These are phyloP conservation scores for Metschnikowia vanudenii DNA, from an alignment of 805 yeast genomes.

Conservation along the genomic window DNA sequence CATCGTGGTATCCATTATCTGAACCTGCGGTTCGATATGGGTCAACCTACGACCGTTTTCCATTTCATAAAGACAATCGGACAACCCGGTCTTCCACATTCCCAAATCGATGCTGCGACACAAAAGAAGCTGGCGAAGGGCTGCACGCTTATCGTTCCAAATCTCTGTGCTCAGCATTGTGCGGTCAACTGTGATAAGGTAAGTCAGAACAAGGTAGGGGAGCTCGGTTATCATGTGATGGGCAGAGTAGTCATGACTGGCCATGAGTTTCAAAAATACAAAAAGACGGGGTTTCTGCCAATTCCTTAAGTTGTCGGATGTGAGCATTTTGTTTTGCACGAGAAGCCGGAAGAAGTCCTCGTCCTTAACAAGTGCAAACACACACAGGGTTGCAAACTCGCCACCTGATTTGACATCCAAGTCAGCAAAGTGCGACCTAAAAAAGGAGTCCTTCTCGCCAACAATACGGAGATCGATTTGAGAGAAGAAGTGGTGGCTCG, in stretches of 20 bases:
- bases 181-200: too few relatives aligned
- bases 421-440: slow-evolving; percentile 1
- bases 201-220: too few relatives aligned
- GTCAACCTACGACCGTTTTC: slow-evolving; percentile 5
- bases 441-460: slow-evolving; percentile 6
- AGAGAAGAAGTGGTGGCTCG: background rate
- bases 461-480: background rate
- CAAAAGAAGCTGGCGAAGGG: too few relatives aligned
- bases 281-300: slow-evolving; percentile 4
- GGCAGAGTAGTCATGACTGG: slow-evolving; percentile 2
- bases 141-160: too few relatives aligned
- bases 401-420: slow-evolving; percentile 1
- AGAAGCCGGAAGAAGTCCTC: slow-evolving; percentile 10
- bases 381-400: background rate
- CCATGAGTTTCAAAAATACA: slow-evolving; percentile 2
- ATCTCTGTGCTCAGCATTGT: too few relatives aligned
- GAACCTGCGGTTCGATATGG: slow-evolving; percentile 9
- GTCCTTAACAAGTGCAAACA: slow-evolving; percentile 1
- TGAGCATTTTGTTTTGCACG: background rate
- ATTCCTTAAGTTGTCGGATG: background rate
- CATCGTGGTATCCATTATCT: background rate
- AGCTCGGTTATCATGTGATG: background rate
- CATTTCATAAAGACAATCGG: slow-evolving; percentile 5
- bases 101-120: too few relatives aligned
- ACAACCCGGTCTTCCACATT: background rate